These are phyloP conservation scores for Dichotomopilus funicola DNA, from an alignment of 2,329 filamentous ascomycete species.

Conservation along the genomic window DNA sequence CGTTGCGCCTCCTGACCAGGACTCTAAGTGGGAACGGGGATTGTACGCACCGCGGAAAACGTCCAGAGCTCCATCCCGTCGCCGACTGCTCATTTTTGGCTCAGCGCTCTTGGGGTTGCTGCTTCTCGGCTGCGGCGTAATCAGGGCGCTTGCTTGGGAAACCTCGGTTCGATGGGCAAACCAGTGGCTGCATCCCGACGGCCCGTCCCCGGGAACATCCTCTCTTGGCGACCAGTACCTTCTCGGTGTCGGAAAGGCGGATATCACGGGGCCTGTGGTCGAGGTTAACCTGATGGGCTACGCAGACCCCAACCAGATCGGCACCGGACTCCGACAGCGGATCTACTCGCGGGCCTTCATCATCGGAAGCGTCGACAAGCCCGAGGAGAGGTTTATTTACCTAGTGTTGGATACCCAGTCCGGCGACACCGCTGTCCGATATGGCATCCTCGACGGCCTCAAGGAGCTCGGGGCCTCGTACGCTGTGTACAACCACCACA, in stretches of 20 bases:
- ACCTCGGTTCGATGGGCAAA: neutral
- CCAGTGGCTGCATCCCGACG: neutral
- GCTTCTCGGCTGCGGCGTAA: neutral
- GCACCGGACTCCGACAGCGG: constrained; percentile 78
- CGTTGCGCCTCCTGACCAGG: neutral
- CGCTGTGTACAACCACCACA: constrained; percentile 67
- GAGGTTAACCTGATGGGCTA: constrained; percentile 92
- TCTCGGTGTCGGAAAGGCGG: constrained; percentile 50
- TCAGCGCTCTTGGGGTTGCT: neutral
- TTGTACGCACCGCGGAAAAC: neutral
- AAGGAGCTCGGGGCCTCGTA: constrained; percentile 64
- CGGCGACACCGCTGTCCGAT: constrained; percentile 80
- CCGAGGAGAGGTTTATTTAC: constrained; percentile 73
- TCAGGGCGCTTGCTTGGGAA: neutral
- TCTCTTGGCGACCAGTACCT: constrained; percentile 39
- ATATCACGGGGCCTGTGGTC: constrained; percentile 68
- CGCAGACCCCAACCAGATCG: constrained; percentile 75
- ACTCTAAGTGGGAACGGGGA: neutral
- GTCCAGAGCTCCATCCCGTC: neutral
- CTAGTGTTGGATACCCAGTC: constrained; percentile 80
- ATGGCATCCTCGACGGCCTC: constrained; percentile 77
- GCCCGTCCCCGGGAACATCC: neutral
- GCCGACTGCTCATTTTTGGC: neutral
- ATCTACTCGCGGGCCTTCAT: constrained; percentile 88
- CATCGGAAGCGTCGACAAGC: constrained; percentile 59